These are phyloP conservation scores for Beta lomatogona DNA, from an alignment of 179 eudicot genomes.

Conservation along the genomic window DNA sequence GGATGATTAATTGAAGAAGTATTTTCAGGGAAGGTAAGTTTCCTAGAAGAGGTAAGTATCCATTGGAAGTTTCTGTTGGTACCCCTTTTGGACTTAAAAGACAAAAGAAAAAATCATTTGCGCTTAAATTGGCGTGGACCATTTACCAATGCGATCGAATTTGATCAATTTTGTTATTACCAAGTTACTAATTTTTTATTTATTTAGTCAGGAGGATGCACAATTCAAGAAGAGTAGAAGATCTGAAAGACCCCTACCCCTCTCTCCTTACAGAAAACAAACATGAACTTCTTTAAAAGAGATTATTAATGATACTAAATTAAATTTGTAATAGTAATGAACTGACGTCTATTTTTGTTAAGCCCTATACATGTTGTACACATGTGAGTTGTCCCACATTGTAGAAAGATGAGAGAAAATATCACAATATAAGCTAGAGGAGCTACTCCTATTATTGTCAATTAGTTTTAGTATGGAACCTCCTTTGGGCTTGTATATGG, in stretches of 20 bases:
- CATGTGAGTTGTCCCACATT: no score
- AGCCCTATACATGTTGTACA: no score
- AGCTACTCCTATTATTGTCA: no score
- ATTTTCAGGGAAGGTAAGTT: background rate
- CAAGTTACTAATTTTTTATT: background rate
- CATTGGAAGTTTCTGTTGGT: background rate
- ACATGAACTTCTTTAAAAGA: no score
- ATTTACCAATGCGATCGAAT: slow-evolving; percentile 11
- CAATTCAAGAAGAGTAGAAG: background rate
- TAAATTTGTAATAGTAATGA: no score
- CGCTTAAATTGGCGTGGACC: background rate
- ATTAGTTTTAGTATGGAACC: no score
- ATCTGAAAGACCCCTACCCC: background rate
- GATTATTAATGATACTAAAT: background rate
- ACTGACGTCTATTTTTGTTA: no score
- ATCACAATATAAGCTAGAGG: no score
- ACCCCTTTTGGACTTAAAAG: background rate
- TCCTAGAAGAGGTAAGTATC: background rate
- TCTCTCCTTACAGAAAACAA: no score
- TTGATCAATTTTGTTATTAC: background rate
- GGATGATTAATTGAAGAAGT: background rate
- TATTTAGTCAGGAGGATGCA: background rate
- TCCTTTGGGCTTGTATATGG: no score
- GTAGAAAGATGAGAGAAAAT: no score
- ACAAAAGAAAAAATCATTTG: background rate